Conservation (phyloP, 345 rosid species). For the Salix viminalis region DNA sequence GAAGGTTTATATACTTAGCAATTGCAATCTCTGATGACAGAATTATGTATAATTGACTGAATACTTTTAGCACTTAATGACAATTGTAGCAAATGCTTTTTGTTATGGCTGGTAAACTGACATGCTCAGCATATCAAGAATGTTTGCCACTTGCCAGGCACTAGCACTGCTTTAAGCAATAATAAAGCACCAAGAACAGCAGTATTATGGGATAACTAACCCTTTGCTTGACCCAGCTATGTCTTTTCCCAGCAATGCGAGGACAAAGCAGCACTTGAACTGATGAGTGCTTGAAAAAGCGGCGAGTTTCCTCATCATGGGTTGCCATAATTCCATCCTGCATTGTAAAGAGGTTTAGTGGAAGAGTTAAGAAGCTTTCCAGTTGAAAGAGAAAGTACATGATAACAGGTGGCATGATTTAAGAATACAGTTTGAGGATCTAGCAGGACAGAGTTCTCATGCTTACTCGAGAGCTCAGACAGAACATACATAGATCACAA, state of each 20-base stretch:
- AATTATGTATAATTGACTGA: neutral
- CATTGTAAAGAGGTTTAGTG: constrained; percentile 5
- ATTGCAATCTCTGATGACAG: neutral
- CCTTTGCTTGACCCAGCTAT: constrained; percentile 89
- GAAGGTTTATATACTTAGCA: neutral
- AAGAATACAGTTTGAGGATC: neutral
- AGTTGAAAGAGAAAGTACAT: neutral
- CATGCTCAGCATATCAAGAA: neutral
- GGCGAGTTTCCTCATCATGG: constrained; percentile 98
- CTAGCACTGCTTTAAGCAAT: neutral
- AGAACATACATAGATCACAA: neutral
- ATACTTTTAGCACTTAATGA: neutral
- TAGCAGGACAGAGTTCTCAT: neutral
- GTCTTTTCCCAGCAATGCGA: constrained; percentile 83
- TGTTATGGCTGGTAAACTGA: neutral
- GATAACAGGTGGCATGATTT: neutral
- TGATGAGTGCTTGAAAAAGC: constrained; percentile 86
- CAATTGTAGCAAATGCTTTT: neutral
- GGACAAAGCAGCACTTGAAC: constrained; percentile 93
- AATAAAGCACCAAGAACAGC: neutral
- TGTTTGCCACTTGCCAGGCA: neutral
- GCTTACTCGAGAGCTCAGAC: neutral
- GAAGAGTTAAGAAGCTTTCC: neutral
- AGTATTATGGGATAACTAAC: constrained; percentile 29
- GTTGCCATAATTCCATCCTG: constrained; percentile 95